Evolutionary conservation across 768 basidiomycete genomes (phyloP), one percentile per base, ranked within the genome.

Genomic region (Leccinellum albellum): DNA sequence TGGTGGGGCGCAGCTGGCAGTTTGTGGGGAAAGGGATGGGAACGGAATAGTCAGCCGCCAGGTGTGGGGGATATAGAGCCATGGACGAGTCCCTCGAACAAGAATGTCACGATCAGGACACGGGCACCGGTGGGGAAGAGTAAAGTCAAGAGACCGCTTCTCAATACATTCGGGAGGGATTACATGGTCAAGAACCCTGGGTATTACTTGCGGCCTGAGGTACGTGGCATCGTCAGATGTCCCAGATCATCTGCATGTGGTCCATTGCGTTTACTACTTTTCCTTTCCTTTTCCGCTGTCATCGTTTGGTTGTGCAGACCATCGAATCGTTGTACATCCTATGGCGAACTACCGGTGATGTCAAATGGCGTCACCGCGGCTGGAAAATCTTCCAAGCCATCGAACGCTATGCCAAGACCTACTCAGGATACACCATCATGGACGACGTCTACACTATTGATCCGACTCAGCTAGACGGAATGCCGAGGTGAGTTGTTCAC

Each of bases 171-270:
- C 15, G 72, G 70, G 32, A 75, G 80, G 58, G 90, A 91, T 63
- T 91, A 91, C 65, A 50, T 58, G 9, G 60, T 82, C 7, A 62
- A 63, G 52, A 77, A 76, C 35, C 4, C 70, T 2, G 75, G 62
- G 17, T 90, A 89, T 71, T 71, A 85, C 26, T 66, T 90, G 54
- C 71, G 90, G 26, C 89, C 89, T 1, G 89, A 91, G 82, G 89
- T 86, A 54, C 28, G 82, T 44, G n/a, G 24, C 21, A 8, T 21
- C 9, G 37, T 40, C 37, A 10, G n/a, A 40, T 37, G 3, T 9
- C 0, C 14, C 17, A 8, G 14, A 37, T 37, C 35, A n/a, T 40
- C 4, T 32, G 12, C 35, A 17, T n/a, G 8, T n/a, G 32, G 9
- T 40, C 9, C 9, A 6, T n/a, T 8, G n/a, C 3, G n/a, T n/a